phyloP scores from a whole-genome alignment of 2,329 filamentous ascomycete species.

The Penicillium brevicompactum region DNA sequence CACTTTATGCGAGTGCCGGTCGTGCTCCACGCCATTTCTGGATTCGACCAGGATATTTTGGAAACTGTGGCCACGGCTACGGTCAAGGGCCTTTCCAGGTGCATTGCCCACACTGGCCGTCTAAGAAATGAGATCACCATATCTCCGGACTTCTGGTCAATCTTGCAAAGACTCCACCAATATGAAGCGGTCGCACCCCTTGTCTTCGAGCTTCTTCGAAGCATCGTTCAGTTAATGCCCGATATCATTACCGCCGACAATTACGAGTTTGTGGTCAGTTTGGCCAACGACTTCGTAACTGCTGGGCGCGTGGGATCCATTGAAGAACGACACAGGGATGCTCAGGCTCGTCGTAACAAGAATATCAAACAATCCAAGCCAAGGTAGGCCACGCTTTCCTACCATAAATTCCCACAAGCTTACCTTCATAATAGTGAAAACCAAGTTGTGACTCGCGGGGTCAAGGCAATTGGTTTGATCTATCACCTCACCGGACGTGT shows the following conservation, averaged over 20 bases:
- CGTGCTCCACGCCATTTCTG: constrained; percentile 86
- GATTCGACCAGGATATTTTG: constrained; percentile 75
- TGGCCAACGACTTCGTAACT: constrained; percentile 88
- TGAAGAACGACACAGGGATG: constrained; percentile 69
- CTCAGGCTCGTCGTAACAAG: constrained; percentile 54
- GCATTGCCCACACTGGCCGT: constrained; percentile 74
- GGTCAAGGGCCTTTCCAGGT: constrained; percentile 75
- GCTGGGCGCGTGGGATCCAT: constrained; percentile 73
- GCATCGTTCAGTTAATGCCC: constrained; percentile 69
- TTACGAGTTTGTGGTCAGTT: constrained; percentile 80
- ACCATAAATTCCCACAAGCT: constrained; percentile 5
- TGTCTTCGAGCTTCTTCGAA: constrained; percentile 86
- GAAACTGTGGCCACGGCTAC: constrained; percentile 75
- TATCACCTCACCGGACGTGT: constrained; percentile 80
- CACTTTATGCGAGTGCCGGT: constrained; percentile 92
- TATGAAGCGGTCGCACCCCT: constrained; percentile 70
- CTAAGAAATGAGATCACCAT: constrained; percentile 91
- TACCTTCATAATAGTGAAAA: constrained; percentile 57
- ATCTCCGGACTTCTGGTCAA: constrained; percentile 95
- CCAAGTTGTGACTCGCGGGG: constrained; percentile 73
- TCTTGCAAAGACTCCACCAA: constrained; percentile 73
- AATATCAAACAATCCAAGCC: constrained; percentile 54
- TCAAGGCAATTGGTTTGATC: constrained; percentile 78
- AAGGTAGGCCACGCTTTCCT: constrained; percentile 49
- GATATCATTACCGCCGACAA: constrained; percentile 92